Base-by-base conservation (phyloP, 2,329 filamentous ascomycete species). In the Zymoseptoria brevis region DNA sequence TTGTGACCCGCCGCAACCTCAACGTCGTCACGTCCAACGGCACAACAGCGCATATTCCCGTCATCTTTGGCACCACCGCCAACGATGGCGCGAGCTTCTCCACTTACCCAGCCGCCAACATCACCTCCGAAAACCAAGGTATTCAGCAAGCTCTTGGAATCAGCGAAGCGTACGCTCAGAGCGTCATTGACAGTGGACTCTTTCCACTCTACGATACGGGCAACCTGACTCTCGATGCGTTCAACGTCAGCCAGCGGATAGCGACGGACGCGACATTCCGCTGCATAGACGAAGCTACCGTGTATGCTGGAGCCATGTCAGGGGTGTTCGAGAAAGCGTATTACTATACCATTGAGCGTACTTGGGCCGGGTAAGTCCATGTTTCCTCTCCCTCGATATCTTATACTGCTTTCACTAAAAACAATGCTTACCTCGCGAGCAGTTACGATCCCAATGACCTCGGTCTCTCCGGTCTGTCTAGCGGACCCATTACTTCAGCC, bases 281-380 rank as follows among this genome's bases (percentile, higher is more conserved):
- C 58, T 86, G 83, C 68, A 73, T 82, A 55, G 81, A 84, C 67
- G 78, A 85, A 69, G 82, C 82, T 4, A 85, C 83, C 2, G 79
- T 79, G 6, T 80, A 79, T 66, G 75, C 80, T 0, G 81, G 78
- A 2, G 72, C 79, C 0, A 70, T 67, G 16, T 77, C 75, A 16
- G 71, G 73, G 2, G 76, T 78, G 0, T 80, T 84, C 66, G 69
- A 75, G 26, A 71, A 74, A 4, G 74, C 82, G 0, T 85, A 81
- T 68, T 84, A 79, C 68, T 86, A 86, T 71, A 80, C 85, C 67
- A 81, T 85, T 64, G 80, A 84, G 60, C 78, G 83, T 51, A 80
- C 79, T 0, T 82, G 81, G 64, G 76, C 50, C 22, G 50, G 50
- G 50, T 77, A 11, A 59, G 61, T 53, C n/a, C 16, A 21, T n/a